Conservation (phyloP, 169 alveolate genomes). For the Cystoisospora suis region DNA sequence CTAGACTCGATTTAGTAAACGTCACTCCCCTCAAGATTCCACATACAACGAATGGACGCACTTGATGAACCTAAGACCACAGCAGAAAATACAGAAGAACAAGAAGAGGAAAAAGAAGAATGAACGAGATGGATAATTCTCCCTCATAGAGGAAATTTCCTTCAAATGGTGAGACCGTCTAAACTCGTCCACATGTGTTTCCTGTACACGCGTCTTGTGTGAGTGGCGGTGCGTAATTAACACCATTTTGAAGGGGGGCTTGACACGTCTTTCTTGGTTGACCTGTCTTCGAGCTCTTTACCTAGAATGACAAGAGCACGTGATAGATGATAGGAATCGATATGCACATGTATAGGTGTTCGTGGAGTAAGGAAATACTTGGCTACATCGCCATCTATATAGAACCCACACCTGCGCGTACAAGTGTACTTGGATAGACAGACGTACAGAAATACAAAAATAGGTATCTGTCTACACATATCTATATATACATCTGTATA, state of each 20-base stretch:
- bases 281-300: not conserved
- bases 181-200: not conserved
- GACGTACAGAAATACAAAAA: not conserved
- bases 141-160: not conserved
- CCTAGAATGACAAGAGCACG: no score
- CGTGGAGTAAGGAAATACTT: no score
- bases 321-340: no score
- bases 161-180: not conserved
- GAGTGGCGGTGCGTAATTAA: no score
- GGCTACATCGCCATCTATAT: not conserved
- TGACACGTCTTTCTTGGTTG: no score
- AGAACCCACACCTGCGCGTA: not conserved
- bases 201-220: not conserved
- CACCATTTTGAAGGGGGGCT: no score
- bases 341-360: not conserved
- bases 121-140: not conserved
- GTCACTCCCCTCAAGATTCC: slow-evolving; percentile 93
- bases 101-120: not conserved
- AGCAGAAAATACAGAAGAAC: not conserved
- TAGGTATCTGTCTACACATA: not conserved
- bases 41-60: slow-evolving; percentile 93
- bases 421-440: not conserved
- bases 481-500: not conserved
- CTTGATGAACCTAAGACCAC: slow-evolving; percentile 66
- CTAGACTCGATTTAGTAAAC: slow-evolving; percentile 87